Conservation (phyloP, 176 grass and related monocot species). For the Ananas comosus region DNA sequence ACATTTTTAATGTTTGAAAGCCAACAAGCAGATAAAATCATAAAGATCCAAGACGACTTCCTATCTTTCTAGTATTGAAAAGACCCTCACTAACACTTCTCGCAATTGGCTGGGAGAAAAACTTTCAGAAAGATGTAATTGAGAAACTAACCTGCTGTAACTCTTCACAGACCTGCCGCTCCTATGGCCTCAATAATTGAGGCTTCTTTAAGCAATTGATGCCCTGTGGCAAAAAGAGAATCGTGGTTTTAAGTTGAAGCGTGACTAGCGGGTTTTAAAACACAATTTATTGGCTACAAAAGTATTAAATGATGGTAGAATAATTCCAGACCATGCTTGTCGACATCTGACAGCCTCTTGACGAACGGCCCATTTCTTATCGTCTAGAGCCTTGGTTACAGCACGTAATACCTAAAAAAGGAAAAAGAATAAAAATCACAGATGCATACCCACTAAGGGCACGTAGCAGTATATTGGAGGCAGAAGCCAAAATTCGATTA, state of each 20-base stretch:
- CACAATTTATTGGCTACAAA: background rate
- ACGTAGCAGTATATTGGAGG: background rate
- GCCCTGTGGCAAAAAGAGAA: conserved; percentile 26
- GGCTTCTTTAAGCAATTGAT: conserved; percentile 36
- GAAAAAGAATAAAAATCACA: background rate
- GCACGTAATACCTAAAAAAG: conserved; percentile 48
- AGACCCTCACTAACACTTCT: too few relatives aligned
- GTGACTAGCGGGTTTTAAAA: conserved; percentile 19
- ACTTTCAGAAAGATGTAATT: background rate
- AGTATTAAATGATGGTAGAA: background rate
- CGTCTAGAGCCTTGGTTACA: conserved; percentile 74
- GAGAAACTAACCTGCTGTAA: background rate
- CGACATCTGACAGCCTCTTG: conserved; percentile 75
- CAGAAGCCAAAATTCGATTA: background rate
- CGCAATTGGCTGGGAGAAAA: background rate
- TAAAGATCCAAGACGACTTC: too few relatives aligned
- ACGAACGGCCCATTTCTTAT: conserved; percentile 72
- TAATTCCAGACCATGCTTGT: conserved; percentile 60
- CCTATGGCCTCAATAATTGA: background rate
- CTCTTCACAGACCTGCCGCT: background rate
- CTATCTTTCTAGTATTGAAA: too few relatives aligned
- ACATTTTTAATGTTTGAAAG: too few relatives aligned
- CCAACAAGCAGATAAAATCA: too few relatives aligned
- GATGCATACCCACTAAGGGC: too few relatives aligned
- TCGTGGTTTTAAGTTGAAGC: conserved; percentile 11